A percentile compares a stretch with the other conserved stretches of the same genome.
Conservation (phyloP, 2,329 filamentous ascomycete genomes). For the Neurospora sp. region DNA sequence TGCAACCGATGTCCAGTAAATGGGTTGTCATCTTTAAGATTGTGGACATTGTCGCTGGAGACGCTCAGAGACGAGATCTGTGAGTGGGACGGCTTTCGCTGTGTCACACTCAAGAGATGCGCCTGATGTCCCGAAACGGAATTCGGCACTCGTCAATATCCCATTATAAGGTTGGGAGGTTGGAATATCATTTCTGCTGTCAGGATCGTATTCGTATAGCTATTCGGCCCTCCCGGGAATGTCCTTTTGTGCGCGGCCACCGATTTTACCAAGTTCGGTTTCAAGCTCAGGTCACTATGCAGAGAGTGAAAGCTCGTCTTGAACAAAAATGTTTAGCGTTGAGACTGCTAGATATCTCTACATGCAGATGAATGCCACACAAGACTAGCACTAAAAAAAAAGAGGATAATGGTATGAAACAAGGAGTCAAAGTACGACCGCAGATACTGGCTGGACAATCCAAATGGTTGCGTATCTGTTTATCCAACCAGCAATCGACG, state of each 20-base stretch:
- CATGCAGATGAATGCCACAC: background rate
- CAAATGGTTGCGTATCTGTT: background rate
- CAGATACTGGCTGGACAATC: background rate
- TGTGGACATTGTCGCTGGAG: background rate
- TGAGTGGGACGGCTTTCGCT: background rate
- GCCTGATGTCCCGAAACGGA: background rate
- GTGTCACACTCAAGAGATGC: background rate
- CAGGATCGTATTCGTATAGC: background rate
- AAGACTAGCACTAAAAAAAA: background rate
- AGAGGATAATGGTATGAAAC: background rate
- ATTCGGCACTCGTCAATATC: no score
- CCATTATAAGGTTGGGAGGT: background rate
- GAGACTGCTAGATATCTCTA: background rate
- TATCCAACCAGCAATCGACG: background rate
- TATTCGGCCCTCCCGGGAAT: fast-evolving
- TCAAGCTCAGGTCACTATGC: background rate
- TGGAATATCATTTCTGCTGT: background rate
- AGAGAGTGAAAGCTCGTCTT: background rate
- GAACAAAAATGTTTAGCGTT: background rate
- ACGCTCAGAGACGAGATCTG: background rate
- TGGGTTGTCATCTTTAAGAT: background rate
- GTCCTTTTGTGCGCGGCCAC: no score
- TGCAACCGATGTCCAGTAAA: background rate
- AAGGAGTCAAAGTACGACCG: background rate
- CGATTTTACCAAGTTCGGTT: background rate